Evolutionary conservation across 768 basidiomycete genomes (phyloP), one percentile per base, ranked within the genome.

Genomic region (Boletellus ananiceps): DNA sequence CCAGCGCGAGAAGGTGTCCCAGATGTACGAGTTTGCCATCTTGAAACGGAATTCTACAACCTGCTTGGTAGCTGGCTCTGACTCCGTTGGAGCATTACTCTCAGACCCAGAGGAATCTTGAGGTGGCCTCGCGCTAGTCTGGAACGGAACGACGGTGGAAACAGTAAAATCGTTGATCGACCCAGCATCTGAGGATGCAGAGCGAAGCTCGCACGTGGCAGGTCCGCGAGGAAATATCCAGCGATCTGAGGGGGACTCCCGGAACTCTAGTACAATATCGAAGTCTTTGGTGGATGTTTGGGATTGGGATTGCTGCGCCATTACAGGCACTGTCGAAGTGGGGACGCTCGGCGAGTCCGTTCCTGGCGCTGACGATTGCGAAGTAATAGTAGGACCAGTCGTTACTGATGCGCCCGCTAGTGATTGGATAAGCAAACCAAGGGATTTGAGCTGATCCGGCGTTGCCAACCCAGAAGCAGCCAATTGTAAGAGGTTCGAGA

Each of bases 341-440:
- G 55, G 41, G 12, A 55, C 48, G 33, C 52, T 54, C 32, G 44
- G 56, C 9, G 59, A 40, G 23, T 49, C 44, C 14, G 52, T 34
- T 40, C 25, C 49, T 5, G 45, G 16, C 25, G 38, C 5, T 15
- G 25, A 41, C n/a, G 34, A 29, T 9, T 55, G 61, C 15, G 56
- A 51, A 8, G 45, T 32, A 23, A 52, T 31, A 32, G 54, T 6
- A 40, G 49, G 29, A 16, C 35, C 5, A 18, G n/a, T 32, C 34
- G 52, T 44, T 19, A 36, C 50, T 8, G 54, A 16, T 25, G 62
- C 47, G 44, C n/a, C 55, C 46, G 82, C 77, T 38, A 88, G 60
- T 19, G 85, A 82, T 52, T 84, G 83, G 35, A 90, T 83, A n/a
- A 87, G 74, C n/a, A 83, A 63, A 21, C 82, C 83, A 19, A 89